Evolutionary conservation across 352 stramenopile species (phyloP).

Genomic region (Globisporangium iwayamae): DNA sequence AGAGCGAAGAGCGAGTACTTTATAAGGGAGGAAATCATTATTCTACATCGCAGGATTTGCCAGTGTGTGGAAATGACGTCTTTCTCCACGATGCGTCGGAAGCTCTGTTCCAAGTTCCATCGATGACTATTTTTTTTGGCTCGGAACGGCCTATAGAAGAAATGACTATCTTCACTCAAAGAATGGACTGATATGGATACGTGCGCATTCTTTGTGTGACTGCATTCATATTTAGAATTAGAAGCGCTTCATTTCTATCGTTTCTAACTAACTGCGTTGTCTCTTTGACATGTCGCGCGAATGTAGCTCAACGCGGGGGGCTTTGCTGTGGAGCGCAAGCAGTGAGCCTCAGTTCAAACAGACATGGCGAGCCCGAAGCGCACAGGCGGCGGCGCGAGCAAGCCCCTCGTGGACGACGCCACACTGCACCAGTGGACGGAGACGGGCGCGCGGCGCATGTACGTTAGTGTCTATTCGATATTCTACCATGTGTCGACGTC

Average conservation of each 20-base stretch:
- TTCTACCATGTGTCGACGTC: background rate
- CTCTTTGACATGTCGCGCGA: background rate
- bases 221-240: background rate
- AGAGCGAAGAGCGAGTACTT: no score
- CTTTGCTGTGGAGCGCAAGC: background rate
- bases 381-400: slow-evolving; percentile 17
- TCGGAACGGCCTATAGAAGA: no score
- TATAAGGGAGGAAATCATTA: no score
- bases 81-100: no score
- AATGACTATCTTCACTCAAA: no score
- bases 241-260: background rate
- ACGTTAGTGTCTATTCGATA: slow-evolving; percentile 16
- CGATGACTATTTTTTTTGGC: no score
- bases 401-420: slow-evolving; percentile 49
- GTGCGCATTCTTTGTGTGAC: background rate
- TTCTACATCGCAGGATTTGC: no score
- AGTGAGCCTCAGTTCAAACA: background rate
- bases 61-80: no score
- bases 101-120: no score
- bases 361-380: slow-evolving; percentile 27
- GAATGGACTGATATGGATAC: no score
- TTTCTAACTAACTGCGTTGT: background rate
- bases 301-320: background rate
- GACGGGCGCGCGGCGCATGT: slow-evolving; percentile 51
- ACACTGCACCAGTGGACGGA: slow-evolving; percentile 65